phyloP scores from a whole-genome alignment of 345 rosid genomes.

The Pelargonium nanum region DNA sequence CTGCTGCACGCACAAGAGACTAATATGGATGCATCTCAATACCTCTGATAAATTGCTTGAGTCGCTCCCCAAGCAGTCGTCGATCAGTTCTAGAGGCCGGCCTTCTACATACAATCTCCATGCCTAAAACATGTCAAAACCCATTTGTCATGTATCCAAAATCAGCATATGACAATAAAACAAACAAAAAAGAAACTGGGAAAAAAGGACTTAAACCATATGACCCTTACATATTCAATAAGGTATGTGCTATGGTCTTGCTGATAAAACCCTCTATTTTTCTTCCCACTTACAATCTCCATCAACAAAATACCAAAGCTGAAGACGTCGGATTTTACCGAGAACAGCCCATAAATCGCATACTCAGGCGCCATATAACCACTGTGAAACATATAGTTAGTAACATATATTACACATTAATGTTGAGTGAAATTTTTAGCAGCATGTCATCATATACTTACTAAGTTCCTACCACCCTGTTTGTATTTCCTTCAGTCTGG shows the following conservation, averaged over 20 bases:
- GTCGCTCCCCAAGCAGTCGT: background rate
- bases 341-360: conserved; percentile 5
- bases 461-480: conserved; percentile 37
- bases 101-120: conserved; percentile 4
- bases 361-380: conserved; percentile 12
- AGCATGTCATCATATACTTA: conserved; percentile 8
- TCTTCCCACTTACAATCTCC: conserved; percentile 8
- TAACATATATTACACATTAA: too few species aligned
- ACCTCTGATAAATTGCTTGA: conserved; percentile 9
- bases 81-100: background rate
- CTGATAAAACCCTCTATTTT: conserved; percentile 13
- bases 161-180: background rate
- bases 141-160: background rate
- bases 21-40: conserved; percentile 10
- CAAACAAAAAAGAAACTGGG: background rate
- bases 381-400: too few species aligned
- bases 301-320: conserved; percentile 10
- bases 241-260: conserved; percentile 7
- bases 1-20: conserved; percentile 16
- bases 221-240: conserved; percentile 4
- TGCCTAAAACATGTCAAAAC: conserved; percentile 1
- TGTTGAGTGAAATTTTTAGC: background rate
- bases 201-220: too few species aligned
- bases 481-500: too few species aligned
- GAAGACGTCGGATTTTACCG: conserved; percentile 7